A percentile compares a stretch with the other conserved stretches of the same genome.
Conservation (phyloP, 495 filamentous ascomycete genomes). For the Neurospora terricola region DNA sequence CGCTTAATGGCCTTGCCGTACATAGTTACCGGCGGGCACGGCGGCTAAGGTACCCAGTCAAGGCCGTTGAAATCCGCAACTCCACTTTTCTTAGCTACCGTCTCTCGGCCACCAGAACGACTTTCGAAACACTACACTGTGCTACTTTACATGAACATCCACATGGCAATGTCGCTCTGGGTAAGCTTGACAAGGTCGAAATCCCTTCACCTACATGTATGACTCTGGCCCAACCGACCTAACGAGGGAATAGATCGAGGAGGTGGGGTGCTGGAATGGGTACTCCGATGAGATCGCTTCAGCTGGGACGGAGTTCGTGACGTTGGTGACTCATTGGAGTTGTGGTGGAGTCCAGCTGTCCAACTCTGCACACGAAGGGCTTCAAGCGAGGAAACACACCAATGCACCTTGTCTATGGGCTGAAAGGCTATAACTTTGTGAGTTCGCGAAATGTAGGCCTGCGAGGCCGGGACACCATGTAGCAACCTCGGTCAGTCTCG, state of each 20-base stretch:
- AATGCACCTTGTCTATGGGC: neutral
- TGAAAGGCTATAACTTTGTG: neutral
- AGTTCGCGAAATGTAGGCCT: neutral
- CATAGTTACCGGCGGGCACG: neutral
- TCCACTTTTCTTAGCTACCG: neutral
- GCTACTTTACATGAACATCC: neutral
- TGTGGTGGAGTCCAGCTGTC: neutral
- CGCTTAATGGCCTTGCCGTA: neutral
- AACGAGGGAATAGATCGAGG: neutral
- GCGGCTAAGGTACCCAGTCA: neutral
- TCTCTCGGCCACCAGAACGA: neutral
- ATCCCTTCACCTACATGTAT: neutral
- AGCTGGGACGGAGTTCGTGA: neutral
- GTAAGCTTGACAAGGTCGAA: neutral
- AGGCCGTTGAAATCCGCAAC: neutral
- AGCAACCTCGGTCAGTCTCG: neutral
- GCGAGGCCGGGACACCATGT: neutral
- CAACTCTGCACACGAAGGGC: neutral
- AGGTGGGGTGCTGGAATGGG: neutral
- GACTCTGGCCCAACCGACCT: neutral
- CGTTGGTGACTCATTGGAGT: neutral
- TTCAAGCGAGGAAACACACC: neutral
- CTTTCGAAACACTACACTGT: neutral
- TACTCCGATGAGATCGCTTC: neutral
- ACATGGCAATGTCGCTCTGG: neutral